These are phyloP conservation scores for Camelina hispida DNA, from an alignment of 345 rosid species.

Conservation along the genomic window DNA sequence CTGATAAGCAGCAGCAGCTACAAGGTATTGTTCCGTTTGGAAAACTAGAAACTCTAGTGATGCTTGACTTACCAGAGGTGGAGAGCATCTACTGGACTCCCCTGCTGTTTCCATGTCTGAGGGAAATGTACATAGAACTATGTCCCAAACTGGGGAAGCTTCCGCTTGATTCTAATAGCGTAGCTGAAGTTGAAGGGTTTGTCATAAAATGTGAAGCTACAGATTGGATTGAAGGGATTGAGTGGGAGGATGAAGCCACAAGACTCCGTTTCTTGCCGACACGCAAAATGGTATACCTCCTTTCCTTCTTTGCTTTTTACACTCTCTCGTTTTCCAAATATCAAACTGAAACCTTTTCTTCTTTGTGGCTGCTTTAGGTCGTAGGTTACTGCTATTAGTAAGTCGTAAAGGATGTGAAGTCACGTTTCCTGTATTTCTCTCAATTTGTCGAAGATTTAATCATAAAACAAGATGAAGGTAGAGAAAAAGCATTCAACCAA, in stretches of 20 bases:
- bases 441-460: neutral
- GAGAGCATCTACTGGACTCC: constrained; percentile 9
- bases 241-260: constrained; percentile 29
- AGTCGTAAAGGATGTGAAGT: neutral
- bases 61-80: neutral
- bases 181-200: neutral
- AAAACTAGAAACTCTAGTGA: neutral
- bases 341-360: too few species aligned
- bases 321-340: too few species aligned
- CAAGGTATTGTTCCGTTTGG: neutral
- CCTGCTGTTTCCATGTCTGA: constrained; percentile 21
- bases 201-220: neutral
- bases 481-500: neutral
- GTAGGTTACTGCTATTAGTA: too few species aligned
- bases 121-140: neutral
- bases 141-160: constrained; percentile 32
- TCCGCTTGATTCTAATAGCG: constrained; percentile 25
- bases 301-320: too few species aligned
- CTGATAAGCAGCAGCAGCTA: neutral
- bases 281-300: too few species aligned
- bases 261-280: constrained; percentile 18
- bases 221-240: constrained; percentile 7
- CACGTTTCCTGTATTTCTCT: neutral
- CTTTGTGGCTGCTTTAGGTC: too few species aligned
- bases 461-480: neutral